phyloP scores from a whole-genome alignment of 106 monocot species.

The Platanthera zijinensis region DNA sequence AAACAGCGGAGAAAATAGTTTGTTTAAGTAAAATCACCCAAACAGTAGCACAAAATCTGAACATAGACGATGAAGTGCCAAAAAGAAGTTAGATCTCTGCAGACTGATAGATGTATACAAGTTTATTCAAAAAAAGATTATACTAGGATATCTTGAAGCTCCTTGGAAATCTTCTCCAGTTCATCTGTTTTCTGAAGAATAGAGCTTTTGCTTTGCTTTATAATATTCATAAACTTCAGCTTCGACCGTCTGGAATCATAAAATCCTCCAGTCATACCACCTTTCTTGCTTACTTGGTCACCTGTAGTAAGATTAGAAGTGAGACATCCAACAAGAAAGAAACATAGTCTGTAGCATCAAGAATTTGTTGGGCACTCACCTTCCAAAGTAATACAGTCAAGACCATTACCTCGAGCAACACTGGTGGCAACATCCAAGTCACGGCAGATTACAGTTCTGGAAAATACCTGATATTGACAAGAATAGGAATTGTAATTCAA shows the following conservation, averaged over 20 bases:
- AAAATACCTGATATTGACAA: constrained; percentile 62
- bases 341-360: neutral
- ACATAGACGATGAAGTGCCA: neutral
- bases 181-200: constrained; percentile 49
- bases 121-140: neutral
- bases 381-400: constrained; percentile 96
- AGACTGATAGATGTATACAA: neutral
- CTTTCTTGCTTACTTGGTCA: constrained; percentile 99
- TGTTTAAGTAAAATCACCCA: neutral
- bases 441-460: constrained; percentile 93
- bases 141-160: constrained; percentile 90
- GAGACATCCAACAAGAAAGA: neutral
- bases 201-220: constrained; percentile 56
- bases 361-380: constrained; percentile 24
- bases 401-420: constrained; percentile 66
- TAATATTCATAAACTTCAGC: constrained; percentile 76
- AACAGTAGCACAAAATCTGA: neutral
- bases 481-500: neutral
- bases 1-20: neutral
- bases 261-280: constrained; percentile 99
- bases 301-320: constrained; percentile 30
- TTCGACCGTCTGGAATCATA: constrained; percentile 89
- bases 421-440: constrained; percentile 91
- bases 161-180: constrained; percentile 52
- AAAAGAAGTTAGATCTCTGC: neutral